Base-by-base conservation (phyloP, 768 basidiomycete genomes). In the Pulveroboletus sp. region DNA sequence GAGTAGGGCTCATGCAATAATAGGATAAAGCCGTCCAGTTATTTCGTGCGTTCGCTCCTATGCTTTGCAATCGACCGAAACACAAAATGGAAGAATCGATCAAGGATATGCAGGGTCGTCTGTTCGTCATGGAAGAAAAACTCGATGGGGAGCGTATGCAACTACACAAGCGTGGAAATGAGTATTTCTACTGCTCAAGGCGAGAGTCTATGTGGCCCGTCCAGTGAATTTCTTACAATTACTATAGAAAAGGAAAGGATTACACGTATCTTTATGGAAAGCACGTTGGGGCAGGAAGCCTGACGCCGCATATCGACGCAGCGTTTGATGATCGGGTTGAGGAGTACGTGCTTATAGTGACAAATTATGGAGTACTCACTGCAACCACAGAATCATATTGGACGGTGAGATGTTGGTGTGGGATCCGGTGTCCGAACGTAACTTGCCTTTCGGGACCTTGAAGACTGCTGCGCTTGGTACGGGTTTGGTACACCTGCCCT, bases 331-430 rank as follows among this genome's bases (percentile, higher is more conserved):
- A 76, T 2, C 78, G 85, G 4, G 77, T 97, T 4, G 81, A 86
- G 5, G 87, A 93, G 95, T 96, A 54, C 58, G 91, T 61, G 8
- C 8, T 31, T 38, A 4, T 30, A 37, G 30, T 38, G 17, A 6
- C 18, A 11, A 15, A 17, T 18, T 5, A 31, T 39, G 43, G 47
- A 30, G 50, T 52, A 26, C 31, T 63, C 27, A 62, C 24, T 31
- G 45, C 7, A 8, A 6, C 17, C 21, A 4, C 50, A 97, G 95
- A 43, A 86, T 95, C 58, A 90, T 98, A 41, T 68, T 99, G 13
- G 96, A 99, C 58, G 96, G 96, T 0, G 96, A 99, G 67, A 98
- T 99, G 95, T 73, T 99, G 30, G 95, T 97, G 3, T 98, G 89
- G 89, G 96, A 98, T 67, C 95, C 95, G 0, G 75, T 87, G 4